Conservation (phyloP, 2,329 filamentous ascomycete genomes). For the Arthrocladium fulminans region DNA sequence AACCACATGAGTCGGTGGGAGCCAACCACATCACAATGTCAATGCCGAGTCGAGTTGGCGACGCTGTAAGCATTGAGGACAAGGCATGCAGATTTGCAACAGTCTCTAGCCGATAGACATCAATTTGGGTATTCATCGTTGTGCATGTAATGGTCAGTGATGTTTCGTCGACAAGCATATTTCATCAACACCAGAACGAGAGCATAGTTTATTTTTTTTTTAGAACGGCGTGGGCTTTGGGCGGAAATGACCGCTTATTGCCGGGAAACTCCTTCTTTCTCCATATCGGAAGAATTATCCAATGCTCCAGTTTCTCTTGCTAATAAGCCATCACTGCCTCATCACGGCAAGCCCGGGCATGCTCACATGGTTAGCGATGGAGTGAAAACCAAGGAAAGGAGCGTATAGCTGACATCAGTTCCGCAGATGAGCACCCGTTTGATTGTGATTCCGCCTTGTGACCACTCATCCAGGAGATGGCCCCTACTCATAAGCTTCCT, state of each 20-base stretch:
- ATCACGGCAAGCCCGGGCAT: not conserved
- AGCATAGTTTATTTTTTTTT: too few species aligned
- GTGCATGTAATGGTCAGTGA: too few species aligned
- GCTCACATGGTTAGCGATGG: conserved; percentile 1
- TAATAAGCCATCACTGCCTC: not conserved
- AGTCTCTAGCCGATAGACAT: too few species aligned
- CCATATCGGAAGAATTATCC: not conserved
- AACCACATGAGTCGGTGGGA: too few species aligned
- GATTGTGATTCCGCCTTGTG: conserved; percentile 3
- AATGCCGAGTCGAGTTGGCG: too few species aligned
- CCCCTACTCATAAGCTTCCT: not conserved
- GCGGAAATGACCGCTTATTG: conserved; percentile 3
- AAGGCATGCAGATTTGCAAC: too few species aligned
- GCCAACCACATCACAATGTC: too few species aligned
- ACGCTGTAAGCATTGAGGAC: too few species aligned
- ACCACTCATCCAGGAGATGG: not conserved
- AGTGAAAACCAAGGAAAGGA: not conserved
- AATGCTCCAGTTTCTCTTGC: not conserved
- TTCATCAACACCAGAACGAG: too few species aligned
- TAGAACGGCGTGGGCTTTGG: not conserved
- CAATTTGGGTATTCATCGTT: too few species aligned
- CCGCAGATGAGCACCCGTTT: not conserved
- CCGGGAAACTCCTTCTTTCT: not conserved
- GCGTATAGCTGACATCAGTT: not conserved
- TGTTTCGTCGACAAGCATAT: too few species aligned